Evolutionary conservation across 1,139 yeast species (phyloP), one percentile per base, ranked within the genome.

Genomic region (Scheffersomyces quercinus): DNA sequence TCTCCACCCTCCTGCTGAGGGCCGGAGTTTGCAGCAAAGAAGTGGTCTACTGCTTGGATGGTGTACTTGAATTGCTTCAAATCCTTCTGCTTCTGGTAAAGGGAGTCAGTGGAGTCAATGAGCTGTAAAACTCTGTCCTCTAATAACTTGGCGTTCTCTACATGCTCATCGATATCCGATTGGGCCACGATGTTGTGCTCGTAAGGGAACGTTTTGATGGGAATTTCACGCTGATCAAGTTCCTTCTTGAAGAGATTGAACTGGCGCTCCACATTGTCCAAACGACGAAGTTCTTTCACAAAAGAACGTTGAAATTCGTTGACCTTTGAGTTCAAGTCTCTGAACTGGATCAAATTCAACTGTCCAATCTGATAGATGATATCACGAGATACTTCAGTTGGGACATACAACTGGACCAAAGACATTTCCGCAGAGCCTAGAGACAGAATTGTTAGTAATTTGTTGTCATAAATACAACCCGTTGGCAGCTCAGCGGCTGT

Each of bases 351-450:
- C 45, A 79, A 64, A 41, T 85, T 83, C 53, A 83, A 64, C 39
- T 79, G 79, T 9, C 93, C 93, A 37, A 86, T 67, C 24, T 81
- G 70, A 57, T 83, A 80, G 37, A 84, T 76, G 11, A 84, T 73
- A 46, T 83, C 88, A 53, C 93, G 70, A 2, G 86, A 70, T 20
- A 81, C 78, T 63, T 86, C 95, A 24, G 83, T 72, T 2, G 91
- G 90, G 41, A 85, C 82, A 58, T 84, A 85, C 54, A 86, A 65
- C 59, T 85, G 88, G 36, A 85, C 80, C 63, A 84, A 77, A 16
- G 88, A 80, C 93, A 85, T 85, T 55, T 82, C 87, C 79, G 93
- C 93, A 40, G 93, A 85, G 60, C 74, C 73, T 69, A 50, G 37
- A 40, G 26, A 6, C 7, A 30, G 35, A 29, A 28, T 20, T 9